phyloP scores from a whole-genome alignment of 768 basidiomycete species.

The Panus rudis region DNA sequence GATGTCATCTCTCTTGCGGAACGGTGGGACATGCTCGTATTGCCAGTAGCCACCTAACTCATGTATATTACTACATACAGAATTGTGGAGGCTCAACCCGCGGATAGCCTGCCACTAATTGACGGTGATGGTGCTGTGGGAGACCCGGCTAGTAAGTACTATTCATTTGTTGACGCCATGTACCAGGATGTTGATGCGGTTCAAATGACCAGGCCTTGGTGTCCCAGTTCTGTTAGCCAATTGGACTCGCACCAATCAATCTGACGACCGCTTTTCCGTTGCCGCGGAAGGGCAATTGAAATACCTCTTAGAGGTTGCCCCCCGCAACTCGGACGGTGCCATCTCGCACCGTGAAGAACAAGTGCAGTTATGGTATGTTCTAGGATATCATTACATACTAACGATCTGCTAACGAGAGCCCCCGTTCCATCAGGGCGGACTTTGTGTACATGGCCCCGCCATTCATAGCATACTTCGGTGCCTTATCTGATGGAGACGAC shows the following conservation, averaged over 20 bases:
- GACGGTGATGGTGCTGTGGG: constrained; percentile 45
- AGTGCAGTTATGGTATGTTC: constrained; percentile 54
- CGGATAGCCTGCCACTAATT: constrained; percentile 34
- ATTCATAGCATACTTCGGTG: constrained; percentile 61
- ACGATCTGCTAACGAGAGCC: too few species aligned
- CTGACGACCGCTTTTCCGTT: constrained; percentile 27
- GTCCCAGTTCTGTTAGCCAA: constrained; percentile 45
- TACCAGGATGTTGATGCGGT: too few species aligned
- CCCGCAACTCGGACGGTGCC: constrained; percentile 42
- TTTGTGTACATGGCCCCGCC: constrained; percentile 59
- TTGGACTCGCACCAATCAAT: constrained; percentile 37
- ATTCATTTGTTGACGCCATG: too few species aligned
- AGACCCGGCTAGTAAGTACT: constrained; percentile 54
- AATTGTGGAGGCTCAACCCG: constrained; percentile 30
- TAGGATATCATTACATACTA: too few species aligned
- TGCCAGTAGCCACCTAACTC: too few species aligned
- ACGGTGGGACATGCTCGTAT: too few species aligned
- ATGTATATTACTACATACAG: constrained; percentile 22
- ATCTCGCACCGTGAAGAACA: constrained; percentile 50
- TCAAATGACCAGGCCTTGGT: constrained; percentile 50
- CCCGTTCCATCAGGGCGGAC: too few species aligned
- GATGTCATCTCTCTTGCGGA: too few species aligned
- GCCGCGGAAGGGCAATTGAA: constrained; percentile 41
- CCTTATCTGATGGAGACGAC: constrained; percentile 30
- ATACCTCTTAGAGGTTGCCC: constrained; percentile 39